Base-by-base conservation (phyloP, 2,329 filamentous ascomycete genomes). In the Aspergillus fijiensis region DNA sequence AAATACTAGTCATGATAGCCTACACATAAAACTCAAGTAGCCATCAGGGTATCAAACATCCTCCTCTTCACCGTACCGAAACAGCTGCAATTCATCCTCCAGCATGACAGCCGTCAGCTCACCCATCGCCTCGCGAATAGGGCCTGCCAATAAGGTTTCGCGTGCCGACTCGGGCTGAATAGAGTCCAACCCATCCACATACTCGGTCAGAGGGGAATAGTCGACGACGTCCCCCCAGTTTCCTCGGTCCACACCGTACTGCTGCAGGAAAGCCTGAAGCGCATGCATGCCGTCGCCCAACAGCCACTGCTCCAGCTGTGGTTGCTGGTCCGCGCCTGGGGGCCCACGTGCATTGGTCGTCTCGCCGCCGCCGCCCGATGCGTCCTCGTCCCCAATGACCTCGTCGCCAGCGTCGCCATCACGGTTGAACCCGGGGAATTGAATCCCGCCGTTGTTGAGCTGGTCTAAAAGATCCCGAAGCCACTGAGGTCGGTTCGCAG, bases 201-300 rank as follows among this genome's bases (percentile, higher is more conserved):
- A 79, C 33, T 75, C 70, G 3, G 67, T 70, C 33, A 79, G 49
- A 1, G 75, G 72, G 19, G 68, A 69, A 51, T 69, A 70, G 52
- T 77, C 74, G 14, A 72, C 60, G 5, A 74, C 71, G 1, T 73
- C 72, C 7, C 70, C 71, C 77, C 77, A 79, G 49, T 79, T 79
- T 2, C 76, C 77, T 5, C 74, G 72, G 56, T 79, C 77, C 31
- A 79, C 70, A 5, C 77, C 77, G 50, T 78, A 70, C 49, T 76
- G 70, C 23, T 66, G 64, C 16, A 79, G 61, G 54, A 77, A 79
- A 12, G 67, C 70, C 21, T 70, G 68, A n/a, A 79, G 62, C 7
- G 67, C 65, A 19, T 71, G 68, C 50, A 78, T 58, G 2, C 75
- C 76, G 48, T 72, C 67, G 14, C 66, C 68, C 7, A 73, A 55